Conservation (phyloP, 805 yeast genomes). For the Spathaspora passalidarum region DNA sequence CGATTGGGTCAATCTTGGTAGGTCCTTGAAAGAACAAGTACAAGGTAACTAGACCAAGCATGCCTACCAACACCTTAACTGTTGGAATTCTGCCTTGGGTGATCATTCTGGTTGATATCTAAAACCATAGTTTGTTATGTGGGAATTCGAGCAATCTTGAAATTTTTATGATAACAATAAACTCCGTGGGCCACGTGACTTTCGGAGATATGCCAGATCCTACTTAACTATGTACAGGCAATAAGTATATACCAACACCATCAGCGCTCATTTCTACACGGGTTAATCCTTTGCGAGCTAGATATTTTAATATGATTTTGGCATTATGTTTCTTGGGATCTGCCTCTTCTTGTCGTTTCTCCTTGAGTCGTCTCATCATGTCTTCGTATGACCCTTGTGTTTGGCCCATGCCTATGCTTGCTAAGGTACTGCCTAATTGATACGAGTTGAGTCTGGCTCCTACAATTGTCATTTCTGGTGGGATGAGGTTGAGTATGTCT, state of each 20-base stretch:
- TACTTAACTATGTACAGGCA: slow-evolving; percentile 8
- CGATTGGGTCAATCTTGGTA: not conserved
- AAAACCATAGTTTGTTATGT: too few relatives aligned
- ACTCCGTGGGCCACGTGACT: too few relatives aligned
- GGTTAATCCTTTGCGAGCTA: slow-evolving; percentile 20
- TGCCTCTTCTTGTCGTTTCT: not conserved
- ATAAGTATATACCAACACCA: slow-evolving; percentile 16
- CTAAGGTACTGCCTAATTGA: not conserved
- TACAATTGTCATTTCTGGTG: not conserved
- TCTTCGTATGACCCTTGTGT: not conserved
- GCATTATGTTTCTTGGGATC: slow-evolving; percentile 5
- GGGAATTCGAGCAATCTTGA: too few relatives aligned
- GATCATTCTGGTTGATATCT: too few relatives aligned
- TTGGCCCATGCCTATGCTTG: not conserved
- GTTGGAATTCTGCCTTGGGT: too few relatives aligned
- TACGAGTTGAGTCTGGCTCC: not conserved
- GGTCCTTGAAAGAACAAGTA: too few relatives aligned
- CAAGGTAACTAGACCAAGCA: too few relatives aligned
- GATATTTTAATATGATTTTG: slow-evolving; percentile 13
- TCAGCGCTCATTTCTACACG: slow-evolving; percentile 16
- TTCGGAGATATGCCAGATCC: too few relatives aligned
- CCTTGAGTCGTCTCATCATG: not conserved
- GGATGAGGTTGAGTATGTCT: not conserved
- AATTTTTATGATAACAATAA: too few relatives aligned
- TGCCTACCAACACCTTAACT: too few relatives aligned